phyloP scores from a whole-genome alignment of 202 grass and related monocot genomes.

The Saccharum hybrid region DNA sequence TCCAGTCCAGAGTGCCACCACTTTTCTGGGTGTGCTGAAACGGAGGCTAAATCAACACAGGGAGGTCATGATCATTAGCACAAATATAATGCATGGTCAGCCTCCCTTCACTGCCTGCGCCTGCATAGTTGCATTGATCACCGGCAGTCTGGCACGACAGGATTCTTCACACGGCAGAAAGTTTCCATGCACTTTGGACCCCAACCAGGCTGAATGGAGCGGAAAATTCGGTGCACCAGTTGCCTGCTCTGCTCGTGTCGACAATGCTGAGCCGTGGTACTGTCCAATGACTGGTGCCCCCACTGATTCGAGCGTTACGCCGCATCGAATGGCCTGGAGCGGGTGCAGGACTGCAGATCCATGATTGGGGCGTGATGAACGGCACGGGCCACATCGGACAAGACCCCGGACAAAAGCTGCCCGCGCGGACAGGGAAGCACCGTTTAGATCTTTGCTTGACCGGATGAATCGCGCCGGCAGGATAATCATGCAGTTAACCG shows the following conservation, averaged over 20 bases:
- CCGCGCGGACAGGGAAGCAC: constrained; percentile 15
- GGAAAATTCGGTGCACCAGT: not conserved
- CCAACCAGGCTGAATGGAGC: not conserved
- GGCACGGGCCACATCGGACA: constrained; percentile 37
- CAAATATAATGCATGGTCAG: not conserved
- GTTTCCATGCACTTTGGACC: not conserved
- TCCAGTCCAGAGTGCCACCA: not conserved
- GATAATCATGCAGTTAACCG: no score
- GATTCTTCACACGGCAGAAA: not conserved
- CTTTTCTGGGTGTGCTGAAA: not conserved
- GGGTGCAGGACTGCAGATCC: constrained; percentile 16
- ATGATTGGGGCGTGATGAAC: constrained; percentile 49
- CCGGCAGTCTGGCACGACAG: not conserved
- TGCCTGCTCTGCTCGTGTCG: not conserved
- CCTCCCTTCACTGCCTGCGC: not conserved
- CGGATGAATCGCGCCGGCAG: not conserved
- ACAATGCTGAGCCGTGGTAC: not conserved
- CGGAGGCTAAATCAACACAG: no score
- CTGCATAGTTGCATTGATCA: not conserved
- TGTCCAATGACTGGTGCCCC: not conserved
- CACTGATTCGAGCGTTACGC: constrained; percentile 26
- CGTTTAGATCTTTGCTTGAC: constrained; percentile 33
- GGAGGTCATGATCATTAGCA: not conserved
- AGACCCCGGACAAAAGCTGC: constrained; percentile 50
- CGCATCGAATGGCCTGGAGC: constrained; percentile 22